A percentile compares a stretch with the other conserved stretches of the same genome.
Conservation (phyloP, 768 basidiomycete species). For the Collybiopsis confluens region DNA sequence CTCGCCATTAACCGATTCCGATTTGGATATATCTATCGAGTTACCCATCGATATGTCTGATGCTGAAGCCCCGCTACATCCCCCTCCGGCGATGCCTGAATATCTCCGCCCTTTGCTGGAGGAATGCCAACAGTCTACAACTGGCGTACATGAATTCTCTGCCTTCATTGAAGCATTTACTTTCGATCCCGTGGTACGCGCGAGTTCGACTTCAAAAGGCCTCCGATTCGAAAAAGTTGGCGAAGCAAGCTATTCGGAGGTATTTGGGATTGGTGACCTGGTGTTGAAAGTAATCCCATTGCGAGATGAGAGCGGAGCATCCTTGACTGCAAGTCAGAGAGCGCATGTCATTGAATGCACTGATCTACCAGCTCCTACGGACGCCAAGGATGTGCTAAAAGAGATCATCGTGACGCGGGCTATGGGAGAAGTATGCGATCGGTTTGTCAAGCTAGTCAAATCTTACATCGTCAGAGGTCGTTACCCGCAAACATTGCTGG, state of each 20-base stretch:
- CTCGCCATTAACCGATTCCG: constrained; percentile 50
- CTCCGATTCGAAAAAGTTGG: constrained; percentile 78
- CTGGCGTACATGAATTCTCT: constrained; percentile 70
- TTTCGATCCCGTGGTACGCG: constrained; percentile 58
- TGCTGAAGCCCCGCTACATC: constrained; percentile 12
- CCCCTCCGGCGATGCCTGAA: constrained; percentile 35
- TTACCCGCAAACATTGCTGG: constrained; percentile 77
- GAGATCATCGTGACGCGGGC: constrained; percentile 74
- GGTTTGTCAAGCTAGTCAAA: constrained; percentile 78
- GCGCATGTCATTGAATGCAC: constrained; percentile 13
- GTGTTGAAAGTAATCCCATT: constrained; percentile 90
- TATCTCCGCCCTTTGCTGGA: constrained; percentile 62
- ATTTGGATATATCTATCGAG: constrained; percentile 46
- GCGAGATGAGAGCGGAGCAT: constrained; percentile 41
- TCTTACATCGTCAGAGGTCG: constrained; percentile 82
- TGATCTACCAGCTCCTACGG: constrained; percentile 60
- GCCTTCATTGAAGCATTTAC: constrained; percentile 81
- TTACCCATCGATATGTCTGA: constrained; percentile 20
- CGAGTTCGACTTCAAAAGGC: constrained; percentile 15
- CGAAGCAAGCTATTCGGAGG: constrained; percentile 96
- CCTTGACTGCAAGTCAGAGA: constrained; percentile 6
- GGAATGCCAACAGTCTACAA: constrained; percentile 64
- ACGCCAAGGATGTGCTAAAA: constrained; percentile 72
- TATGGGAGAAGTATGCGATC: constrained; percentile 71
- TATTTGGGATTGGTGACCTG: constrained; percentile 84